These are phyloP conservation scores for Xylariomycetidae sp. DNA, from an alignment of 2,329 filamentous ascomycete species.

Conservation along the genomic window DNA sequence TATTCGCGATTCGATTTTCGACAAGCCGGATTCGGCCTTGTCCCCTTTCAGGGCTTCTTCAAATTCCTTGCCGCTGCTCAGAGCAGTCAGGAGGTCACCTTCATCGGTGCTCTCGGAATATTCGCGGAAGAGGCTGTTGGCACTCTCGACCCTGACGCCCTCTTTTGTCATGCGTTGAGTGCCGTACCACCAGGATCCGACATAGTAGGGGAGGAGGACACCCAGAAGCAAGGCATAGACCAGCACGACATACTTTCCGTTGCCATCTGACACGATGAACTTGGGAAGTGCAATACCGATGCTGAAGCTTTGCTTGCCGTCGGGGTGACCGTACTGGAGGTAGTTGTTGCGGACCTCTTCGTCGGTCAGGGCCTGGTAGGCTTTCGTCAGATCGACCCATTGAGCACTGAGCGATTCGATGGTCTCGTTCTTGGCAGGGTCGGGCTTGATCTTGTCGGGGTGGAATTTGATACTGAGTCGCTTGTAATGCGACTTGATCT, in stretches of 20 bases:
- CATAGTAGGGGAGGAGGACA: slow-evolving; percentile 84
- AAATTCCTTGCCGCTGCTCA: slow-evolving; percentile 86
- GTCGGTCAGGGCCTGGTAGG: slow-evolving; percentile 95
- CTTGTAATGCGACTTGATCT: slow-evolving; percentile 90
- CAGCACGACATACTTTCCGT: slow-evolving; percentile 90
- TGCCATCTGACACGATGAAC: slow-evolving; percentile 87
- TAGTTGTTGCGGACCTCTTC: slow-evolving; percentile 97
- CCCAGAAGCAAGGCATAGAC: slow-evolving; percentile 86
- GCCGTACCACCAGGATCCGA: slow-evolving; percentile 98
- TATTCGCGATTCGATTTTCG: slow-evolving; percentile 79
- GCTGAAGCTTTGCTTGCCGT: slow-evolving; percentile 96
- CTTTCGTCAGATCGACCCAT: slow-evolving; percentile 95
- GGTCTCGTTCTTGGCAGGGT: slow-evolving; percentile 85
- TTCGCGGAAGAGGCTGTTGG: slow-evolving; percentile 90
- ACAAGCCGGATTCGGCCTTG: slow-evolving; percentile 73
- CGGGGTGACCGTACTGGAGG: slow-evolving; percentile 90
- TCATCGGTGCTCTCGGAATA: slow-evolving; percentile 82
- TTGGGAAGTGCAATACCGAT: slow-evolving; percentile 95
- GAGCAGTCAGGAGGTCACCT: slow-evolving; percentile 71
- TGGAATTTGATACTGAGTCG: slow-evolving; percentile 81
- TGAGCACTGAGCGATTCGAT: slow-evolving; percentile 75
- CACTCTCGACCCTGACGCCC: slow-evolving; percentile 85
- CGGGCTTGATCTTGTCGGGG: slow-evolving; percentile 86
- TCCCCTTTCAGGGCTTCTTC: slow-evolving; percentile 70
- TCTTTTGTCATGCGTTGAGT: slow-evolving; percentile 91